Base-by-base conservation (phyloP, 805 yeast species). In the Tetrapisispora arboricola region DNA sequence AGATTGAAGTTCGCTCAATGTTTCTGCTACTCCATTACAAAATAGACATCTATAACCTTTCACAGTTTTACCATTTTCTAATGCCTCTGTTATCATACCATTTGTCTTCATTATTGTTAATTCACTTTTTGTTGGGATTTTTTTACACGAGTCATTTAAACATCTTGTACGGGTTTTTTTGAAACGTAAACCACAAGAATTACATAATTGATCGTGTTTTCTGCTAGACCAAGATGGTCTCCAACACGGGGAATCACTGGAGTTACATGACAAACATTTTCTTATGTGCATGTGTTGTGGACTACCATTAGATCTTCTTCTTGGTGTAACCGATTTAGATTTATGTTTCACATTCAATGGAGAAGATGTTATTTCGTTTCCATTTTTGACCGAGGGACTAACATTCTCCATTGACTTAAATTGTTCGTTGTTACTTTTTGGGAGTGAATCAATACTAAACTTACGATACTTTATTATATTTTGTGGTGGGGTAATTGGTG, bases 181-280 rank as follows among this genome's bases (percentile, higher is more conserved):
- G 66, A 84, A 90, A 49, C 98, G 71, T 53, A 90, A 68, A 1
- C 98, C 98, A 64, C 98, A 90, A 1, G 96, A 85, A 59, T 90
- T 90, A 68, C 98, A 90, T 50, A 90, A 71, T 65, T 88, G 97
- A n/a, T 96, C 97, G 46, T 83, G 86, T 49, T 78, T 69, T 21
- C 78, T 70, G 18, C 45, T 43, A 3, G 90, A 79, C 98, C 98
- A 90, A 5, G 94, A 82, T 1, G 98, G 98, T 57, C 98, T 75
- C 98, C 98, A 90, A 63, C 98, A 90, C 4, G 98, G 98, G 6
- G 94, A 84, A 51, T 84, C 92, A 42, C 79, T 81, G 1, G 92
- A 77, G 6, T 87, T 86, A 64, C 98, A 90, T 6, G 96, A 85
- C 22, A 90, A 78, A 58, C 98, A 90, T 40, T 72, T 73, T 49